Evolutionary conservation across 1,284 basidiomycete genomes (phyloP).

Genomic region (Paramarasmius palmivorus): DNA sequence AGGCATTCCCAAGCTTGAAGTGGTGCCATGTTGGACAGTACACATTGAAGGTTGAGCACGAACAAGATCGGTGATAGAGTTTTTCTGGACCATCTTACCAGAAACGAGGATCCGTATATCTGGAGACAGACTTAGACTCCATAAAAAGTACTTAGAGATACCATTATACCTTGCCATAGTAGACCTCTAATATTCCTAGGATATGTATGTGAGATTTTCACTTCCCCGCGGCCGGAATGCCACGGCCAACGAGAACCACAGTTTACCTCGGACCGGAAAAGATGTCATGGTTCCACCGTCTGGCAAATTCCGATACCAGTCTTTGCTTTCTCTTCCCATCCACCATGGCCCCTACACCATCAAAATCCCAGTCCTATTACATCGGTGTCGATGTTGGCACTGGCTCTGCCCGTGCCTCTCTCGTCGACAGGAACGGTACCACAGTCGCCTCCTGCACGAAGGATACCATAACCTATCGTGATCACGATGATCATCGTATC

Average conservation of each 20-base stretch:
- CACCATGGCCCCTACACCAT: conserved; percentile 19
- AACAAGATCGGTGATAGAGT: not conserved
- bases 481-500: conserved; percentile 84
- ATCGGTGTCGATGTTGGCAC: conserved; percentile 85
- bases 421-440: conserved; percentile 77
- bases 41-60: conserved; percentile 12
- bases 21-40: conserved; percentile 29
- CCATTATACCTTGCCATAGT: no score
- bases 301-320: not conserved
- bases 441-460: conserved; percentile 80
- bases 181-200: no score
- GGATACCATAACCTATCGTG: conserved; percentile 84
- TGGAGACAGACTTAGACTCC: not conserved
- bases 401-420: conserved; percentile 88
- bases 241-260: no score
- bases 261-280: no score
- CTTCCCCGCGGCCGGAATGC: no score
- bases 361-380: conserved; percentile 44
- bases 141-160: no score
- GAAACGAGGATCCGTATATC: not conserved
- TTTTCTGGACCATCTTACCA: not conserved
- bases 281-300: no score
- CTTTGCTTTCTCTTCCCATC: conserved; percentile 1
- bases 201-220: no score
- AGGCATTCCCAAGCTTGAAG: conserved; percentile 19